Evolutionary conservation across 2,329 filamentous ascomycete species (phyloP).

Genomic region (Venturia oleaginea): DNA sequence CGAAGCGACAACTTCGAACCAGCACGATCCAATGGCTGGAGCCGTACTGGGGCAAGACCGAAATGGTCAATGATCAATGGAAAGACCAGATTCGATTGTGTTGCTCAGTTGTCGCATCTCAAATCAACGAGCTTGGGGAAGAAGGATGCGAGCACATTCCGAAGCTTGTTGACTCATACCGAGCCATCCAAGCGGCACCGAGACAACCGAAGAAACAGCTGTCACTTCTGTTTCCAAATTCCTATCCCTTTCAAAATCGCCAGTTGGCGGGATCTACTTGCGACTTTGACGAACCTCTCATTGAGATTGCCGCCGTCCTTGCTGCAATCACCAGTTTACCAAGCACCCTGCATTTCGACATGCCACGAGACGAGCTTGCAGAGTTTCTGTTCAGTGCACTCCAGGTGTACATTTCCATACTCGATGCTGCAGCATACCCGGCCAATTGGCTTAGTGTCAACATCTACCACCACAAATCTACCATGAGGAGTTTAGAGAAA

Average conservation of each 20-base stretch:
- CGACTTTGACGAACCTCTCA: constrained; percentile 72
- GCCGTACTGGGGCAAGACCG: constrained; percentile 79
- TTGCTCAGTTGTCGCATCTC: constrained; percentile 83
- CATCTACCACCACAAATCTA: constrained; percentile 86
- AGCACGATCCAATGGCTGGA: constrained; percentile 87
- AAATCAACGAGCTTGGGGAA: constrained; percentile 67
- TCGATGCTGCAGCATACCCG: constrained; percentile 85
- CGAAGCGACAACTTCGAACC: constrained; percentile 61
- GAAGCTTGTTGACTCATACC: constrained; percentile 83
- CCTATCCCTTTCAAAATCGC: constrained; percentile 80
- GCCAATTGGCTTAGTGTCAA: constrained; percentile 83
- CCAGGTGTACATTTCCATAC: constrained; percentile 78
- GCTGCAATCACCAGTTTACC: constrained; percentile 70
- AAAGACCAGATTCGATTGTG: constrained; percentile 87
- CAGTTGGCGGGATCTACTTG: constrained; percentile 40
- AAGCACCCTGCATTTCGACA: constrained; percentile 64
- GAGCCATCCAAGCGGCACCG: constrained; percentile 60
- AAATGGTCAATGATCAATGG: constrained; percentile 73
- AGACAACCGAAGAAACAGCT: constrained; percentile 52
- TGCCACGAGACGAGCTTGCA: constrained; percentile 64
- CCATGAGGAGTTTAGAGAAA: constrained; percentile 77
- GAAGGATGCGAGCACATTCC: constrained; percentile 84
- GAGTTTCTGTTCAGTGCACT: constrained; percentile 69
- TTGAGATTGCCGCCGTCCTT: constrained; percentile 81
- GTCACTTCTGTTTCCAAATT: constrained; percentile 80